These are phyloP conservation scores for Aegilops longissima DNA, from an alignment of 176 grass and related monocot species.

Conservation along the genomic window DNA sequence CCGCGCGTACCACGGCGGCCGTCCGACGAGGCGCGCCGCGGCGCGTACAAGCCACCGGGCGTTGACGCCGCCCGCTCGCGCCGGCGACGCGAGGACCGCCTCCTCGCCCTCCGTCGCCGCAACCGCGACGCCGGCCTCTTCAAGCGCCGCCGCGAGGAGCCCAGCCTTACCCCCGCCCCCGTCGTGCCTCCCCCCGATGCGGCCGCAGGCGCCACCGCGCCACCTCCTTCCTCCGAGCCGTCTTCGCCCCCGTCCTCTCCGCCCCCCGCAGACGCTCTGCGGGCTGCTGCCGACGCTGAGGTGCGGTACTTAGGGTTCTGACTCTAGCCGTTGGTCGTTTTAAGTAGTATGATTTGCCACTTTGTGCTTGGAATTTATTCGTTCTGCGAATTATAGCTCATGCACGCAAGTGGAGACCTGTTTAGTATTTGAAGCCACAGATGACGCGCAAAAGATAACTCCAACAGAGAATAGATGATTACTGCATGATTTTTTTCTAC, in stretches of 20 bases:
- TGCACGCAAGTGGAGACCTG: not conserved
- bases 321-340: not conserved
- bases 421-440: not conserved
- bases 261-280: not conserved
- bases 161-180: not conserved
- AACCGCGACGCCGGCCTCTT: conserved; percentile 61
- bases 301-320: conserved; percentile 27
- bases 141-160: conserved; percentile 67
- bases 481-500: not conserved
- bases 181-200: not conserved
- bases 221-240: not conserved
- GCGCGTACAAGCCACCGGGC: conserved; percentile 60
- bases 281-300: conserved; percentile 26
- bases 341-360: not conserved
- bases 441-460: not conserved
- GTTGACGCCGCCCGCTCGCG: conserved; percentile 46
- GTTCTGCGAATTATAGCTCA: not conserved
- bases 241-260: conserved; percentile 12
- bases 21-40: conserved; percentile 44
- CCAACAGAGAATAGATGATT: not conserved
- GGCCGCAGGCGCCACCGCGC: not conserved
- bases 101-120: conserved; percentile 61
- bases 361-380: not conserved
- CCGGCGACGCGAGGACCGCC: conserved; percentile 59
- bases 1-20: conserved; percentile 28